These are phyloP conservation scores for Corymbia maculata DNA, from an alignment of 345 rosid genomes.

Conservation along the genomic window DNA sequence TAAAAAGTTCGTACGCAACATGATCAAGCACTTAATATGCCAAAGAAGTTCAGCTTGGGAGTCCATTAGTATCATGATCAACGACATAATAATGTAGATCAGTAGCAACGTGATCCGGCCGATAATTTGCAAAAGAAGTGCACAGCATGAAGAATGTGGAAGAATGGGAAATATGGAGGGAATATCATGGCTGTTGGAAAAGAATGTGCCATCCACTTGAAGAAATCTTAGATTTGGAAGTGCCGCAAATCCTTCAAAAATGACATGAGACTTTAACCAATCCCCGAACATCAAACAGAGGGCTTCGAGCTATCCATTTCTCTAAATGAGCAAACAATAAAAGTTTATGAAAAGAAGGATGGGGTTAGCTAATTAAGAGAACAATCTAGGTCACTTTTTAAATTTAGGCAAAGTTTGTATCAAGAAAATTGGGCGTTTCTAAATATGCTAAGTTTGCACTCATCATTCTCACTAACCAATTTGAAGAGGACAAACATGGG, in stretches of 20 bases:
- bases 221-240: background rate
- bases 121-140: too few species aligned
- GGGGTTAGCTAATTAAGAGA: background rate
- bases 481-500: background rate
- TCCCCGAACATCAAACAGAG: fast-evolving
- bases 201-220: too few species aligned
- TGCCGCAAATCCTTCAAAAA: background rate
- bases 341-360: background rate
- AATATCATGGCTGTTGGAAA: too few species aligned
- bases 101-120: too few species aligned
- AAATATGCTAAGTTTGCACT: background rate
- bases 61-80: too few species aligned
- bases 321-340: background rate
- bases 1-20: background rate
- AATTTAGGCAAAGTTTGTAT: background rate
- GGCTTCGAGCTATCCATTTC: background rate
- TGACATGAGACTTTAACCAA: background rate
- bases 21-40: background rate
- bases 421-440: too few species aligned
- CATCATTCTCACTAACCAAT: background rate
- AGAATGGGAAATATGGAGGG: too few species aligned
- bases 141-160: too few species aligned
- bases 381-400: background rate
- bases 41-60: fast-evolving
- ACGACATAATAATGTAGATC: too few species aligned